Conservation (phyloP, 2,329 filamentous ascomycete genomes). For the Pseudodiploospora longispora region DNA sequence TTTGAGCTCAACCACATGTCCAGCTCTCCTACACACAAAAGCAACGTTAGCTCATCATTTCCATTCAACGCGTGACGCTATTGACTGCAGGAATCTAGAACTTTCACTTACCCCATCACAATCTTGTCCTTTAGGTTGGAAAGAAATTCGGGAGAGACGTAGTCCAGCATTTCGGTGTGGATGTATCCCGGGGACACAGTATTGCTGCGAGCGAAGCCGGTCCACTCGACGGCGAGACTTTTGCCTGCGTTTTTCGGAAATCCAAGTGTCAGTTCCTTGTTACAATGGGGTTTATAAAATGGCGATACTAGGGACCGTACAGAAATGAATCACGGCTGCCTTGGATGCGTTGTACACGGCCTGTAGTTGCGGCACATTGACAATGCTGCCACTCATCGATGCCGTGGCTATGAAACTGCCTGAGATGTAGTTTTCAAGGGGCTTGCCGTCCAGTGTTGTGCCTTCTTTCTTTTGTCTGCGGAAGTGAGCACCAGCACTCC, state of each 20-base stretch:
- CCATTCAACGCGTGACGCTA: no score
- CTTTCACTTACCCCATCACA: constrained; percentile 55
- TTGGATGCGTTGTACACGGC: constrained; percentile 68
- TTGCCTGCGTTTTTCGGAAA: constrained; percentile 38
- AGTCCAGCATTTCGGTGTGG: constrained; percentile 61
- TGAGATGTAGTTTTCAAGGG: constrained; percentile 49
- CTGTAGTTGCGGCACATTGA: constrained; percentile 69
- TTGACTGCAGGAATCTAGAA: background rate
- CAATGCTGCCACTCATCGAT: constrained; percentile 70
- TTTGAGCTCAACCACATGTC: constrained; percentile 66
- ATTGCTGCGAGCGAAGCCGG: constrained; percentile 65
- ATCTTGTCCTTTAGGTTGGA: constrained; percentile 70
- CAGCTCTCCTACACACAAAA: constrained; percentile 48
- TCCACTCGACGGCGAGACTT: constrained; percentile 69
- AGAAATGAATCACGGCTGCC: constrained; percentile 53
- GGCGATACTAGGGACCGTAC: constrained; percentile 26
- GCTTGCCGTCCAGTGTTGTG: constrained; percentile 53
- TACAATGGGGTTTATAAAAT: no score
- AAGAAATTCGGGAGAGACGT: constrained; percentile 58
- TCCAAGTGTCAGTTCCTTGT: background rate
- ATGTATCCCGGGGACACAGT: constrained; percentile 70
- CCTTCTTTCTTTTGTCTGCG: constrained; percentile 61
- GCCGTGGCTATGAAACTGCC: constrained; percentile 74
- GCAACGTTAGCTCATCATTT: no score
- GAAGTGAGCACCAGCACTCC: constrained; percentile 62